These are phyloP conservation scores for Linnemannia exigua DNA, from an alignment of 192 early-diverging fungal genomes.

Conservation along the genomic window DNA sequence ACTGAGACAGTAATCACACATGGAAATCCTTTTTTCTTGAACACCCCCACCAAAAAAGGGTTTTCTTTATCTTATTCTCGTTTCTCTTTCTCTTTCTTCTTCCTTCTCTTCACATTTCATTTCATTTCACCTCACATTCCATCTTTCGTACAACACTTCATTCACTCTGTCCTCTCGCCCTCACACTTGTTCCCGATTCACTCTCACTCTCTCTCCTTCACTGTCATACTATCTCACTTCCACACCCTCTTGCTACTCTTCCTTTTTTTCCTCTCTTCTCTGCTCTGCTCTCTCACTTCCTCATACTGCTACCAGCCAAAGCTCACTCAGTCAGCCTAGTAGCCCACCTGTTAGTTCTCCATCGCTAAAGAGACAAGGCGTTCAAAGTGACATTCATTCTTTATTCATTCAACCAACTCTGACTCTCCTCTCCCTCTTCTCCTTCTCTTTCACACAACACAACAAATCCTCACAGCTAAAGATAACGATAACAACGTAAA, in stretches of 20 bases:
- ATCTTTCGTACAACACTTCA: neutral
- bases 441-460: neutral
- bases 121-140: neutral
- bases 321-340: neutral
- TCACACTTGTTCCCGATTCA: constrained; percentile 4
- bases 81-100: neutral
- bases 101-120: neutral
- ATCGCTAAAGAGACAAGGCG: neutral
- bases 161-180: neutral
- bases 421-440: neutral
- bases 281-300: neutral
- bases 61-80: neutral
- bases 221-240: too few species aligned
- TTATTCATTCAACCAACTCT: neutral
- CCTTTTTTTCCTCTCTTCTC: neutral
- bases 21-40: neutral
- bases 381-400: constrained; percentile 5
- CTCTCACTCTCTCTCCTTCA: neutral
- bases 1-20: neutral
- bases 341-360: neutral
- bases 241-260: neutral
- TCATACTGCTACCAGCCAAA: neutral
- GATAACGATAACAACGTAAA: neutral
- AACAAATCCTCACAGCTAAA: neutral
- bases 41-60: neutral